phyloP scores from a whole-genome alignment of 2,329 filamentous ascomycete species.

The Periconia macrospinosa region DNA sequence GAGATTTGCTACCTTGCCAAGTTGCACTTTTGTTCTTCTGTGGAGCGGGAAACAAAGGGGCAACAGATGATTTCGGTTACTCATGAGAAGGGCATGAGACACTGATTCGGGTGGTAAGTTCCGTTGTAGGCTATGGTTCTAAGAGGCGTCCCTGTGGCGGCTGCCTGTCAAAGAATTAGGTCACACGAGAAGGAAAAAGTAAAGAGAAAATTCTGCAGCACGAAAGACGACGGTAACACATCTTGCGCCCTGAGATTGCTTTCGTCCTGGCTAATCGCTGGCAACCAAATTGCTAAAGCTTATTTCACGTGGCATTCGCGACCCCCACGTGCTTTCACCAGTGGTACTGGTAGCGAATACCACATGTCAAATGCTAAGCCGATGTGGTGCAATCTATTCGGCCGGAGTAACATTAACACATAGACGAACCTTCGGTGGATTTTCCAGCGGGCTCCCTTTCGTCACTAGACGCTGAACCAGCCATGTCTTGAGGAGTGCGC shows the following conservation, averaged over 20 bases:
- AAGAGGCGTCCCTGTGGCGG: not conserved
- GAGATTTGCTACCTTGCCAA: too few species aligned
- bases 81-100: not conserved
- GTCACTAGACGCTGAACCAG: not conserved
- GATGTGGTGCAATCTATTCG: not conserved
- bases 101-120: not conserved
- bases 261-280: not conserved
- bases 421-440: too few species aligned
- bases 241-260: not conserved
- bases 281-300: not conserved
- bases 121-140: not conserved
- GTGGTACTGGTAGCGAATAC: not conserved
- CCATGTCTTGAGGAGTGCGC: not conserved
- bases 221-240: not conserved
- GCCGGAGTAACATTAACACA: not conserved
- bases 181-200: not conserved
- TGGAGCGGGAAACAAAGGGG: too few species aligned
- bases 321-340: not conserved
- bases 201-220: not conserved
- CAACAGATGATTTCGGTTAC: not conserved
- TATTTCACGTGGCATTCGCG: not conserved
- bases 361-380: not conserved
- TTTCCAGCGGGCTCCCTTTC: too few species aligned
- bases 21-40: too few species aligned
- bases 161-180: not conserved